Conservation (phyloP, 768 basidiomycete genomes). For the Tephrocybe sp. region DNA sequence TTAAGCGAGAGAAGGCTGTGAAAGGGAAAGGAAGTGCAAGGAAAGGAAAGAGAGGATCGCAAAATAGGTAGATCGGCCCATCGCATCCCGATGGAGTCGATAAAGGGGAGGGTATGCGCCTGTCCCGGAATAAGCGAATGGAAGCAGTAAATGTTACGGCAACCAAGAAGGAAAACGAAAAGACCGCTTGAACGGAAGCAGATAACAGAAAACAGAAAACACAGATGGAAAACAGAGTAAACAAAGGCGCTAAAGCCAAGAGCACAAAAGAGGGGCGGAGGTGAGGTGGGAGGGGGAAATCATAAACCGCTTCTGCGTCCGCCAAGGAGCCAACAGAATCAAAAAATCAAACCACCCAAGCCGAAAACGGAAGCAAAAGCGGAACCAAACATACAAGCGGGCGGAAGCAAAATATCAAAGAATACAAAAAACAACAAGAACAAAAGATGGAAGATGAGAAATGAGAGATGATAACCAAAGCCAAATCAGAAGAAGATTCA, state of each 20-base stretch:
- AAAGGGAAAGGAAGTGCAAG: neutral
- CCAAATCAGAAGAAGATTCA: too few relatives aligned
- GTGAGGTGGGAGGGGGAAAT: too few relatives aligned
- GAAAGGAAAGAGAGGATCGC: neutral
- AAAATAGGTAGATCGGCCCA: too few relatives aligned
- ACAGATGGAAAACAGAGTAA: neutral
- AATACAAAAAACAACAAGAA: too few relatives aligned
- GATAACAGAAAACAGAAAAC: neutral
- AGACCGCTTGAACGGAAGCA: neutral
- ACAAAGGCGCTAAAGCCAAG: too few relatives aligned
- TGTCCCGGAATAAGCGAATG: neutral
- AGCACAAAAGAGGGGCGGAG: too few relatives aligned
- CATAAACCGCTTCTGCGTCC: too few relatives aligned
- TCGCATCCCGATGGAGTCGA: neutral
- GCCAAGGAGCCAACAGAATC: too few relatives aligned
- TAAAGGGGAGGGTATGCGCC: neutral
- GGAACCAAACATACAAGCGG: too few relatives aligned
- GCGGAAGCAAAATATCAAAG: too few relatives aligned
- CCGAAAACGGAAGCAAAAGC: conserved; percentile 17
- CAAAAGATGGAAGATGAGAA: too few relatives aligned
- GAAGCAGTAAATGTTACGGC: neutral
- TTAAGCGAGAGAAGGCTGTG: neutral
- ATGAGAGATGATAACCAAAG: too few relatives aligned
- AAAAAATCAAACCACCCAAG: conserved; percentile 11
- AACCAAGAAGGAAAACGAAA: neutral